Evolutionary conservation across 2,329 filamentous ascomycete species (phyloP).

Genomic region (Proliferodiscus dingleyae): DNA sequence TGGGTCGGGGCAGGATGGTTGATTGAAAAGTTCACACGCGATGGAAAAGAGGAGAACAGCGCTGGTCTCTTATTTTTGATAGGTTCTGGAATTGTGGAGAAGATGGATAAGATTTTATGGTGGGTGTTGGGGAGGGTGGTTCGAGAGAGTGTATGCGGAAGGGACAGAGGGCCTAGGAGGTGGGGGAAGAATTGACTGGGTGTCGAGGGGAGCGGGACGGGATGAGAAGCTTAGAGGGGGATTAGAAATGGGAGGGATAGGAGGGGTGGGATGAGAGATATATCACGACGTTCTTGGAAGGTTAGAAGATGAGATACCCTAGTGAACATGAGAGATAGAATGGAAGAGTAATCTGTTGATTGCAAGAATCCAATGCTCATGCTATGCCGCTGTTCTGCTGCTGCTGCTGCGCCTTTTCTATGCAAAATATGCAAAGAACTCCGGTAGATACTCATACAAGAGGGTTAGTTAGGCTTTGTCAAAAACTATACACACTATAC

Average conservation of each 20-base stretch:
- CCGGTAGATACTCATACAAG: constrained; percentile 45
- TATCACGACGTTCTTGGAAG: constrained; percentile 17
- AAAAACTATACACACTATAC: constrained; percentile 23
- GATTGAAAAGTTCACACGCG: too few relatives aligned
- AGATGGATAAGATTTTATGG: too few relatives aligned
- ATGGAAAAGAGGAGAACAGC: too few relatives aligned
- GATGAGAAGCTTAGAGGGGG: too few relatives aligned
- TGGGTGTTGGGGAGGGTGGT: too few relatives aligned
- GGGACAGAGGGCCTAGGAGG: too few relatives aligned
- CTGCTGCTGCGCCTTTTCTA: constrained; percentile 21
- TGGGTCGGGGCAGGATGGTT: constrained; percentile 28
- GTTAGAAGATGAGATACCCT: constrained; percentile 24
- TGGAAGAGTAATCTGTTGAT: constrained; percentile 10
- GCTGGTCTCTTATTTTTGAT: too few relatives aligned
- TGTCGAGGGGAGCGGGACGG: too few relatives aligned
- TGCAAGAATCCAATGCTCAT: constrained; percentile 9
- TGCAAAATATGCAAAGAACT: too few relatives aligned
- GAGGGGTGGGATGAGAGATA: not conserved
- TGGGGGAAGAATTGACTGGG: too few relatives aligned
- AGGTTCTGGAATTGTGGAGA: not conserved
- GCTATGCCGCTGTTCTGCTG: constrained; percentile 9
- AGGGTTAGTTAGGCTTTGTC: constrained; percentile 35
- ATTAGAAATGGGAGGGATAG: too few relatives aligned
- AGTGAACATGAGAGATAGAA: constrained; percentile 4
- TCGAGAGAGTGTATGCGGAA: too few relatives aligned